Evolutionary conservation across 2,329 filamentous ascomycete species (phyloP).

Genomic region (Neofusicoccum sp.): DNA sequence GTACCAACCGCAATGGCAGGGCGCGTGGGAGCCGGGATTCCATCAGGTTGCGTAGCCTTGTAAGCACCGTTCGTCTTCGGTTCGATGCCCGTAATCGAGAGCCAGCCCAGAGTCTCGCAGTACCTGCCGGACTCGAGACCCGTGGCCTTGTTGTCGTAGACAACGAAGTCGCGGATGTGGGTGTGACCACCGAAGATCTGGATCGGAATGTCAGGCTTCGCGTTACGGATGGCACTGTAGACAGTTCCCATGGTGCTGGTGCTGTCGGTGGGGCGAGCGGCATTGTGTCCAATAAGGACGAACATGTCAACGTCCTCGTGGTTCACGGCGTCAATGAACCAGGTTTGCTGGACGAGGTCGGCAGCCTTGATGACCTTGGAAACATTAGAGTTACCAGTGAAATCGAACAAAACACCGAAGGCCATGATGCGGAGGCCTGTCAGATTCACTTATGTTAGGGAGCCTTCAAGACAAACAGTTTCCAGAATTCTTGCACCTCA

Average conservation of each 20-base stretch:
- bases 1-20: conserved; percentile 30
- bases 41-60: conserved; percentile 41
- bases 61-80: conserved; percentile 42
- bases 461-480: background rate
- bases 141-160: conserved; percentile 64
- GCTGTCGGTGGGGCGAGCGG: conserved; percentile 52
- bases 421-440: conserved; percentile 54
- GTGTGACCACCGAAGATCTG: conserved; percentile 68
- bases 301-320: conserved; percentile 63
- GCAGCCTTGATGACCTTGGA: conserved; percentile 62
- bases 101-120: conserved; percentile 69
- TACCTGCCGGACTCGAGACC: conserved; percentile 65
- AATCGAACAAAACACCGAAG: conserved; percentile 55
- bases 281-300: conserved; percentile 66
- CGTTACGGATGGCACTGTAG: conserved; percentile 60
- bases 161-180: conserved; percentile 66
- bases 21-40: conserved; percentile 47
- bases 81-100: conserved; percentile 64
- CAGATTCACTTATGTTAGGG: background rate
- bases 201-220: conserved; percentile 61
- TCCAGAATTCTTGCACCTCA: background rate
- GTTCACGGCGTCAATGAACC: conserved; percentile 63
- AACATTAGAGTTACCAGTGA: conserved; percentile 61
- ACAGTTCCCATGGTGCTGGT: conserved; percentile 52
- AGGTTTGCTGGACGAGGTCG: conserved; percentile 55